A percentile compares a stretch with the other conserved stretches of the same genome.
These are phyloP conservation scores for Sporisorium iseilematis-ciliati DNA, from an alignment of 1,284 basidiomycete genomes.

Conservation along the genomic window DNA sequence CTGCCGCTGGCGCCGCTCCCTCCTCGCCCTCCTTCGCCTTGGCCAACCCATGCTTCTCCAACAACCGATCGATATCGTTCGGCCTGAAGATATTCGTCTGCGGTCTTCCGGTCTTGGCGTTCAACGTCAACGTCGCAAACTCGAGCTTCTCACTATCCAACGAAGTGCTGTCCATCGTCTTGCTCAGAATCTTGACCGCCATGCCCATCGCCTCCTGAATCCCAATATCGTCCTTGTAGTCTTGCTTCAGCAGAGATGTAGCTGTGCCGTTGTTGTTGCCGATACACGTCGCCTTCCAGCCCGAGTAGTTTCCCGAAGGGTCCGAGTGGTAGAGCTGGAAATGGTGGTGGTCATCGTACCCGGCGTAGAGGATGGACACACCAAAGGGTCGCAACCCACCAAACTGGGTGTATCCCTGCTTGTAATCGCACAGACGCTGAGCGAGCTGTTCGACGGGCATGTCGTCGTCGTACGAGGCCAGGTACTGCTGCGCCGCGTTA, in stretches of 20 bases:
- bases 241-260: constrained; percentile 93
- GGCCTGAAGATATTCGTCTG: constrained; percentile 93
- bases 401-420: constrained; percentile 98
- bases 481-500: constrained; percentile 86
- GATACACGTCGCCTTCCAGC: constrained; percentile 99
- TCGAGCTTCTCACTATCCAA: constrained; percentile 80
- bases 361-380: constrained; percentile 94
- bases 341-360: constrained; percentile 92
- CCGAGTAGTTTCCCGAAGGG: constrained; percentile 97
- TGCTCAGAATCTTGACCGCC: constrained; percentile 94
- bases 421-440: constrained; percentile 93
- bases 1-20: constrained; percentile 20
- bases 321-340: constrained; percentile 99
- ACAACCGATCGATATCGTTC: constrained; percentile 85
- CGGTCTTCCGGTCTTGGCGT: constrained; percentile 81
- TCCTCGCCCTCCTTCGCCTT: constrained; percentile 80
- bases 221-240: constrained; percentile 93
- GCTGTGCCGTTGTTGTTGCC: constrained; percentile 96
- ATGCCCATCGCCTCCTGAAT: constrained; percentile 80
- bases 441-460: constrained; percentile 97
- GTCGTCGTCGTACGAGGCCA: constrained; percentile 92
- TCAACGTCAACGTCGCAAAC: constrained; percentile 91
- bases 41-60: constrained; percentile 84
- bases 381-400: constrained; percentile 98
- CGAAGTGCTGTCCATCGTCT: constrained; percentile 99